Percentiles rank a stretch among this genome's conserved stretches.
Conservation (phyloP, 176 grass and related monocot genomes). For the Aechmea fasciata region DNA sequence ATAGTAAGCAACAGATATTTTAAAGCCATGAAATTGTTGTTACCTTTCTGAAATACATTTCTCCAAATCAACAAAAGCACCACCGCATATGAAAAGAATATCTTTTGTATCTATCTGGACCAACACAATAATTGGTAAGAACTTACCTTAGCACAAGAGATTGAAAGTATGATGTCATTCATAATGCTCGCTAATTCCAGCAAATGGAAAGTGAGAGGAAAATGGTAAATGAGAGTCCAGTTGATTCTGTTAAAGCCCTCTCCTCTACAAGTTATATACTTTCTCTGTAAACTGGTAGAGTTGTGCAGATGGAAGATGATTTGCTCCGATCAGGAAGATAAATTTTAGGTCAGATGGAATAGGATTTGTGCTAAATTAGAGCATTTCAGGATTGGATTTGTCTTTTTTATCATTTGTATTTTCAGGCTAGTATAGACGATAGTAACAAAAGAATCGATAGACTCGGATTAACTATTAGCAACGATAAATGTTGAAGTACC, state of each 20-base stretch:
- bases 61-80: constrained; percentile 94
- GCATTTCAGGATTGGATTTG: no score
- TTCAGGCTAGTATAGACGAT: not conserved
- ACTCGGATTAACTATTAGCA: not conserved
- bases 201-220: not conserved
- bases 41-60: constrained; percentile 99
- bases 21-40: constrained; percentile 3
- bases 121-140: constrained; percentile 25
- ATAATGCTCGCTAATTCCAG: not conserved
- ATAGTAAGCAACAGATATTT: constrained; percentile 8
- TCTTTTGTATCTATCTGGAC: constrained; percentile 97
- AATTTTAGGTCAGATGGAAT: no score
- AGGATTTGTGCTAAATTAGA: no score
- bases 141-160: constrained; percentile 1
- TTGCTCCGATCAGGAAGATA: no score
- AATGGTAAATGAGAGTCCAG: constrained; percentile 2
- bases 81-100: constrained; percentile 99
- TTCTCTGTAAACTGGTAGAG: not conserved
- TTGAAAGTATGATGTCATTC: not conserved
- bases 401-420: no score
- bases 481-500: constrained; percentile 30
- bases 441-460: not conserved
- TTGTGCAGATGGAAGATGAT: not conserved
- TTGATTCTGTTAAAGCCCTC: not conserved
- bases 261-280: not conserved